These are phyloP conservation scores for Flaveria sonorensis DNA, from an alignment of 129 eudicot genomes.

Conservation along the genomic window DNA sequence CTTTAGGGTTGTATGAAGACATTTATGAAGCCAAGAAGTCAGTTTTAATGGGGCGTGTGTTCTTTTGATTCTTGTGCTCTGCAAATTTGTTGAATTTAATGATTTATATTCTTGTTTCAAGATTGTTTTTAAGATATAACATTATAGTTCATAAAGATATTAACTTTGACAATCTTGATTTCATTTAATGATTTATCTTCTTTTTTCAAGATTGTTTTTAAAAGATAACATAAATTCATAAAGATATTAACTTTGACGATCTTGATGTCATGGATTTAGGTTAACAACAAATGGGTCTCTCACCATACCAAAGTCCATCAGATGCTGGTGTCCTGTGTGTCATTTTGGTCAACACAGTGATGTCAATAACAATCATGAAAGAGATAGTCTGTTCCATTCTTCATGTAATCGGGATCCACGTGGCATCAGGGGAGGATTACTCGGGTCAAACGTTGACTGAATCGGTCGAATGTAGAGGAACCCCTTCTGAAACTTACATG, in stretches of 20 bases:
- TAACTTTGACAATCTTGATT: slow-evolving; percentile 10
- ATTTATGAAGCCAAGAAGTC: slow-evolving; percentile 3
- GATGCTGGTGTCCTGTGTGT: slow-evolving; percentile 79
- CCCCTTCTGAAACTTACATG: slow-evolving; percentile 62
- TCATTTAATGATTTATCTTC: background rate
- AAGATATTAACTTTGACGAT: background rate
- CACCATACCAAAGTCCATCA: slow-evolving; percentile 64
- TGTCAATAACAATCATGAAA: slow-evolving; percentile 65
- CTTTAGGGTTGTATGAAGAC: slow-evolving; percentile 7
- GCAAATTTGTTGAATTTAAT: background rate
- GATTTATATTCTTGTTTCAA: slow-evolving; percentile 6
- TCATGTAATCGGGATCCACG: slow-evolving; percentile 65
- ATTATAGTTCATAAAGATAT: background rate
- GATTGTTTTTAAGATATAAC: background rate
- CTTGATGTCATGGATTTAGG: slow-evolving; percentile 39
- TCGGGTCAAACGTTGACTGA: slow-evolving; percentile 36
- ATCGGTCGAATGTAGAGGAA: slow-evolving; percentile 45
- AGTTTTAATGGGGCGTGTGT: background rate
- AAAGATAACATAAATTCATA: background rate
- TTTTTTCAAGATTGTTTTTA: slow-evolving; percentile 12
- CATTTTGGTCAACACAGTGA: slow-evolving; percentile 74
- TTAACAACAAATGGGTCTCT: slow-evolving; percentile 68
- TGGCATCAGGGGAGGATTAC: slow-evolving; percentile 67
- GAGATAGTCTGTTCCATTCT: slow-evolving; percentile 66
- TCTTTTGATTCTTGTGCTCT: slow-evolving; percentile 1